These are phyloP conservation scores for Articulospora tetracladia DNA, from an alignment of 495 filamentous ascomycete genomes.

Conservation along the genomic window DNA sequence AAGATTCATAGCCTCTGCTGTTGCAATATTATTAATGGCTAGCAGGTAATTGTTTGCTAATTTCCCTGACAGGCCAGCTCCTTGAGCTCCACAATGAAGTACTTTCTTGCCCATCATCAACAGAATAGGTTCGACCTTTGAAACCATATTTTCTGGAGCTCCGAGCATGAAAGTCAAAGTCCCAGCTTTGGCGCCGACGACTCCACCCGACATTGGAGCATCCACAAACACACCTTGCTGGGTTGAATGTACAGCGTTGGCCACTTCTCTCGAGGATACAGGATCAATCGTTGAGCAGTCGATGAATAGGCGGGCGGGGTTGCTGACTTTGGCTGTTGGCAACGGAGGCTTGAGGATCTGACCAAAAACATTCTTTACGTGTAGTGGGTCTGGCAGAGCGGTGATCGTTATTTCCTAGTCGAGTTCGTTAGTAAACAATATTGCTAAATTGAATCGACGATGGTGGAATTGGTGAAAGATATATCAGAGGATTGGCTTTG, in stretches of 20 bases:
- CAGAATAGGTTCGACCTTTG: constrained; percentile 59
- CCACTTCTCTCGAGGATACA: constrained; percentile 64
- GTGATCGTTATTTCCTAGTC: constrained; percentile 70
- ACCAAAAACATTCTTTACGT: constrained; percentile 70
- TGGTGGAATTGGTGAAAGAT: background rate
- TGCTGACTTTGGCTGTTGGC: constrained; percentile 22
- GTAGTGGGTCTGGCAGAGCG: constrained; percentile 74
- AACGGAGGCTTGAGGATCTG: constrained; percentile 54
- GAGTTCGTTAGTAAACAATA: background rate
- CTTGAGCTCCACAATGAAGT: constrained; percentile 76
- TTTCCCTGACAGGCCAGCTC: constrained; percentile 78
- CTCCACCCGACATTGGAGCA: constrained; percentile 81
- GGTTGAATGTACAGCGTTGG: constrained; percentile 53
- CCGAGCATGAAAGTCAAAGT: constrained; percentile 88
- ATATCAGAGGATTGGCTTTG: constrained; percentile 66
- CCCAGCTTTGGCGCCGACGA: constrained; percentile 73
- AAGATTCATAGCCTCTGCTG: constrained; percentile 89
- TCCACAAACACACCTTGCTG: constrained; percentile 62
- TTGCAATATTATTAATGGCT: constrained; percentile 88
- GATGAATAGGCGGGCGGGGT: constrained; percentile 63
- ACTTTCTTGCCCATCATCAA: constrained; percentile 77
- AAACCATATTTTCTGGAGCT: constrained; percentile 52
- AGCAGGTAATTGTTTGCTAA: constrained; percentile 93
- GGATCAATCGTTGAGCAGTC: constrained; percentile 88
- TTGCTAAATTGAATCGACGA: background rate